A percentile compares a stretch with the other conserved stretches of the same genome.
Conservation (phyloP, 208 protist genomes). For the Leishmania lainsoni region DNA sequence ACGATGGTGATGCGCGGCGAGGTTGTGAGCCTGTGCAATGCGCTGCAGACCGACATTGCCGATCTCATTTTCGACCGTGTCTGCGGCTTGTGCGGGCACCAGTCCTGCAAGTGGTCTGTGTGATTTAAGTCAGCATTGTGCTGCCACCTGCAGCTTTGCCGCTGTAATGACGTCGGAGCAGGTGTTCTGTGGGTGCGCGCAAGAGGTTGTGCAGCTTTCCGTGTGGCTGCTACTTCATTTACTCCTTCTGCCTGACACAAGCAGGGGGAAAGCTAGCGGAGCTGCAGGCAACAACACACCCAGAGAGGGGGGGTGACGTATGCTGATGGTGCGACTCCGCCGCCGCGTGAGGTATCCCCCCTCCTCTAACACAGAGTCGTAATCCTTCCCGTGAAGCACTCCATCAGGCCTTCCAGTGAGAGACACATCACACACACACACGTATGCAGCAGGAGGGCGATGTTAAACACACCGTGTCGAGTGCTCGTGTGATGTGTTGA, state of each 20-base stretch:
- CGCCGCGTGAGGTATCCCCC: neutral
- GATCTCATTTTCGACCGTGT: conserved; percentile 23
- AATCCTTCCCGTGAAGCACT: neutral
- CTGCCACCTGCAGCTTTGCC: neutral
- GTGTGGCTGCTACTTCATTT: neutral
- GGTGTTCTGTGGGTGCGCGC: neutral
- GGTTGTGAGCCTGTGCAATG: conserved; percentile 63
- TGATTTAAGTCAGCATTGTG: neutral
- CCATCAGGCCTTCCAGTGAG: neutral
- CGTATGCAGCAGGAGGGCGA: neutral
- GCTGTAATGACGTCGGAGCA: neutral
- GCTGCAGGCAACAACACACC: neutral
- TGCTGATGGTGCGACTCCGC: neutral
- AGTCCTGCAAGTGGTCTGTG: neutral
- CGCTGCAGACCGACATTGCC: conserved; percentile 53
- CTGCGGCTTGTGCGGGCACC: neutral
- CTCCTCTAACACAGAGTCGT: neutral
- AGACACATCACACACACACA: neutral
- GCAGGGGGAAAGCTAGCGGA: neutral
- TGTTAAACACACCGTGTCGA: too few species aligned
- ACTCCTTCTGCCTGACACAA: neutral
- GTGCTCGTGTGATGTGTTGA: neutral
- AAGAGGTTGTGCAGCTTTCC: neutral
- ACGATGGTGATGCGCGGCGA: conserved; percentile 42
- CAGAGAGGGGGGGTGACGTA: neutral